These are phyloP conservation scores for Thyridium curvatum DNA, from an alignment of 2,329 filamentous ascomycete species.

Conservation along the genomic window DNA sequence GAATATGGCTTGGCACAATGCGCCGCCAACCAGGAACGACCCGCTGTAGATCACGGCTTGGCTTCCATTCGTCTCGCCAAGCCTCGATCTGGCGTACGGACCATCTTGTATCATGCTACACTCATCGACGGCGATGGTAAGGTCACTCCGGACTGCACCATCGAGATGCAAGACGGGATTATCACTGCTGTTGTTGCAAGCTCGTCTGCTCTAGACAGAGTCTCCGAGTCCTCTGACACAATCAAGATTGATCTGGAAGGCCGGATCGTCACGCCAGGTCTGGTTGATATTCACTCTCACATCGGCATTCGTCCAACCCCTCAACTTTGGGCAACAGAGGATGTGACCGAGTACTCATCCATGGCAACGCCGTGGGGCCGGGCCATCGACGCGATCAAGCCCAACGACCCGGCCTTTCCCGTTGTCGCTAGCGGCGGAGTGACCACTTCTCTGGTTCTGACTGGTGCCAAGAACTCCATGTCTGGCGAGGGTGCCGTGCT, in stretches of 20 bases:
- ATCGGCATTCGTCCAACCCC: slow-evolving; percentile 28
- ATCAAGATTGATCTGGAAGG: slow-evolving; percentile 9
- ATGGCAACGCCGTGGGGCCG: slow-evolving; percentile 27
- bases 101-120: slow-evolving; percentile 16
- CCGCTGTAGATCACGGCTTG: slow-evolving; percentile 8
- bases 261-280: slow-evolving; percentile 28
- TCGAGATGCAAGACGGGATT: slow-evolving; percentile 14
- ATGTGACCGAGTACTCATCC: slow-evolving; percentile 28
- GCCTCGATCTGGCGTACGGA: slow-evolving; percentile 5
- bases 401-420: slow-evolving; percentile 27
- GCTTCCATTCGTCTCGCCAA: slow-evolving; percentile 7
- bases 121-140: slow-evolving; percentile 16
- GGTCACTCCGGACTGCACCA: slow-evolving; percentile 10
- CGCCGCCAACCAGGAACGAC: slow-evolving; percentile 9
- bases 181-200: slow-evolving; percentile 8
- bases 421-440: slow-evolving; percentile 36
- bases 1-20: slow-evolving; percentile 11
- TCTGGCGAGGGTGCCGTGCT: slow-evolving; percentile 35
- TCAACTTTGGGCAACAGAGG: slow-evolving; percentile 16
- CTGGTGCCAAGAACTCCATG: slow-evolving; percentile 36
- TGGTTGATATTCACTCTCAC: slow-evolving; percentile 41
- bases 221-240: neutral
- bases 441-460: slow-evolving; percentile 35
- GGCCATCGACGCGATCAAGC: slow-evolving; percentile 31
- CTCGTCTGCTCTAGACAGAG: neutral